phyloP scores from a whole-genome alignment of 2,329 filamentous ascomycete genomes.

The Ophiostoma piceae region DNA sequence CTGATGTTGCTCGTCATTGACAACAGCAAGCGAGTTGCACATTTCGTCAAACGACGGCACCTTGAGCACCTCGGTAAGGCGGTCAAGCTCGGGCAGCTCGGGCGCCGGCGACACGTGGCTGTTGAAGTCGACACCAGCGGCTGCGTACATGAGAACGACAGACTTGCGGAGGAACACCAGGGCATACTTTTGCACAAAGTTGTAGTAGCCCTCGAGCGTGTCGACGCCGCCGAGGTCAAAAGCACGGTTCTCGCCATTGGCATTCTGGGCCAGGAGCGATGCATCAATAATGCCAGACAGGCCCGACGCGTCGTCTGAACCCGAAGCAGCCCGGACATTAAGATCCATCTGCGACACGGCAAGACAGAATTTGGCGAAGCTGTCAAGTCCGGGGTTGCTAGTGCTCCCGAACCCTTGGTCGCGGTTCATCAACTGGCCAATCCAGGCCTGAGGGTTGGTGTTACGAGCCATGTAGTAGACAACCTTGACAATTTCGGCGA shows the following conservation, averaged over 20 bases:
- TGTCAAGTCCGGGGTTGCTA: constrained; percentile 45
- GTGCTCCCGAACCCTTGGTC: constrained; percentile 33
- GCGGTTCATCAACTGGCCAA: constrained; percentile 42
- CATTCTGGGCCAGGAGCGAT: constrained; percentile 32
- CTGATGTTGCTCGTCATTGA: constrained; percentile 24
- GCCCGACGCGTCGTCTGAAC: neutral
- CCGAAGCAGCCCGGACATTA: constrained; percentile 32
- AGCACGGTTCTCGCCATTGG: constrained; percentile 40
- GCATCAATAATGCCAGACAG: constrained; percentile 29
- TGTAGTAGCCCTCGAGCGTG: constrained; percentile 50
- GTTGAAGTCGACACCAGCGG: constrained; percentile 83
- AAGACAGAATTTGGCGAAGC: constrained; percentile 53
- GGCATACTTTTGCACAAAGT: constrained; percentile 72
- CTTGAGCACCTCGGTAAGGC: constrained; percentile 69
- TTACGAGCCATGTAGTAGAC: constrained; percentile 56
- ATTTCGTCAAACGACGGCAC: constrained; percentile 76
- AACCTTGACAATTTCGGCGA: constrained; percentile 85
- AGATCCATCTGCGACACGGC: constrained; percentile 44
- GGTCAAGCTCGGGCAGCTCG: constrained; percentile 71
- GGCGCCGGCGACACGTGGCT: constrained; percentile 58
- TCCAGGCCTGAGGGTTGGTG: constrained; percentile 47
- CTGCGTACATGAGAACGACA: constrained; percentile 76
- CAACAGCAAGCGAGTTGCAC: constrained; percentile 55
- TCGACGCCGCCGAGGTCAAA: constrained; percentile 54
- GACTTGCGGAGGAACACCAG: constrained; percentile 85